Base-by-base conservation (phyloP, 768 basidiomycete species). In the Russula sp. region DNA sequence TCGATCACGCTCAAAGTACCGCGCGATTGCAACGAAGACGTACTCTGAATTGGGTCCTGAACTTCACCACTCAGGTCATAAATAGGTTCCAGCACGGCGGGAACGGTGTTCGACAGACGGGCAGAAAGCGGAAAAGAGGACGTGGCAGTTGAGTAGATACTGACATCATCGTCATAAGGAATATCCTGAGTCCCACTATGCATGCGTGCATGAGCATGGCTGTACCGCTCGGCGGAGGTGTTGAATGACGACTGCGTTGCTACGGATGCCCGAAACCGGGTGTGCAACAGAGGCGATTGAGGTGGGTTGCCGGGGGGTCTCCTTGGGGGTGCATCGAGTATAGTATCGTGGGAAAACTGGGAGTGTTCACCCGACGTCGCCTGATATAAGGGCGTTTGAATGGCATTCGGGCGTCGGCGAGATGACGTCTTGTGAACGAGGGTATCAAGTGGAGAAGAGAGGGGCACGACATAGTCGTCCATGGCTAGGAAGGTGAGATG, bases 401-500 rank as follows among this genome's bases (percentile, higher is more conserved):
- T 51, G 54, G 59, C 60, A 46, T 68, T 69, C 39, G 45, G 50
- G 51, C 70, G 69, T 65, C 75, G 77, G 68, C 72, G 78, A 66
- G 75, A 75, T 29, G 86, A 85, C 8, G 83, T 78, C 58, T 75
- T 74, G 60, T 80, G 78, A 58, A 80, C 81, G 51, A 88, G 79
- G 3, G 79, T 74, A 43, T 83, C 80, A 43, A 87, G 76, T 7
- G 86, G 86, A 1, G 87, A 88, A 22, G 78, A 72, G 60, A 71
- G 69, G 11, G 49, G 42, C 2, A 51, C 25, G 32, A 58, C 43
- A 47, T 56, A 49, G 18, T 60, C 58, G 36, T 39, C 51, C 64
- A 64, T 65, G 56, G 38, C 43, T 34, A 39, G 42, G 41, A 42
- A 20, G 45, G 25, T 18, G 35, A 6, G 48, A 18, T 42, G 34